A percentile compares a stretch with the other conserved stretches of the same genome.
phyloP scores from a whole-genome alignment of 352 stramenopile genomes.

The Globisporangium radiosum region DNA sequence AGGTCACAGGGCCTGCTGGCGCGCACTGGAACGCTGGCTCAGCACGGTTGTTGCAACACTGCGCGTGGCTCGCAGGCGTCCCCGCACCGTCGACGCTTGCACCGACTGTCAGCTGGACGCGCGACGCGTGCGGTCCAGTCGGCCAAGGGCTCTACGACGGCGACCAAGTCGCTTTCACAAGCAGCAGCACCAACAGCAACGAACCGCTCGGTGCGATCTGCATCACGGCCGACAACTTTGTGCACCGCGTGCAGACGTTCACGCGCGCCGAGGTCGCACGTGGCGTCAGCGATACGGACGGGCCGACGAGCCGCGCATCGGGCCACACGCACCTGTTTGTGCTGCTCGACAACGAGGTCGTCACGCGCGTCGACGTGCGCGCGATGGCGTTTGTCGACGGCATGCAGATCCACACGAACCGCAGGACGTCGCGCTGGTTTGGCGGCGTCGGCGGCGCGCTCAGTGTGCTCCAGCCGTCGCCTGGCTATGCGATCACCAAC shows the following conservation, averaged over 20 bases:
- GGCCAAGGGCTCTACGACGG: constrained; percentile 36
- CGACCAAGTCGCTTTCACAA: constrained; percentile 27
- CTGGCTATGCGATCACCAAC: constrained; percentile 33
- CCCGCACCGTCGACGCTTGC: constrained; percentile 23
- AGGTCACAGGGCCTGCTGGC: constrained; percentile 24
- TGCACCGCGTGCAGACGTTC: constrained; percentile 37
- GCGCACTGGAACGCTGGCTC: constrained; percentile 57
- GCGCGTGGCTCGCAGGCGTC: constrained; percentile 43
- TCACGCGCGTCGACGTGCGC: constrained; percentile 45
- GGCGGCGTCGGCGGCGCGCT: constrained; percentile 45
- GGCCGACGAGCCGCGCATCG: constrained; percentile 15
- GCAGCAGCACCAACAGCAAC: not conserved
- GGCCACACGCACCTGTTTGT: constrained; percentile 37
- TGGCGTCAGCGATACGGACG: not conserved
- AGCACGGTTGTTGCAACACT: constrained; percentile 40
- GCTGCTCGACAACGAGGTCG: constrained; percentile 33
- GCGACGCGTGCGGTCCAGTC: constrained; percentile 38
- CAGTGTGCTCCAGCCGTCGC: constrained; percentile 29
- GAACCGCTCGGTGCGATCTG: constrained; percentile 29
- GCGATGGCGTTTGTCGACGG: constrained; percentile 63
- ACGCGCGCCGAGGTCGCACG: constrained; percentile 22
- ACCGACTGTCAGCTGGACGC: constrained; percentile 34
- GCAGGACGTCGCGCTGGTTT: constrained; percentile 49
- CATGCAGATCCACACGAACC: constrained; percentile 58
- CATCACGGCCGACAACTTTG: constrained; percentile 30